These are phyloP conservation scores for Tetrahymena borealis DNA, from an alignment of 73 alveolate species.

Conservation along the genomic window DNA sequence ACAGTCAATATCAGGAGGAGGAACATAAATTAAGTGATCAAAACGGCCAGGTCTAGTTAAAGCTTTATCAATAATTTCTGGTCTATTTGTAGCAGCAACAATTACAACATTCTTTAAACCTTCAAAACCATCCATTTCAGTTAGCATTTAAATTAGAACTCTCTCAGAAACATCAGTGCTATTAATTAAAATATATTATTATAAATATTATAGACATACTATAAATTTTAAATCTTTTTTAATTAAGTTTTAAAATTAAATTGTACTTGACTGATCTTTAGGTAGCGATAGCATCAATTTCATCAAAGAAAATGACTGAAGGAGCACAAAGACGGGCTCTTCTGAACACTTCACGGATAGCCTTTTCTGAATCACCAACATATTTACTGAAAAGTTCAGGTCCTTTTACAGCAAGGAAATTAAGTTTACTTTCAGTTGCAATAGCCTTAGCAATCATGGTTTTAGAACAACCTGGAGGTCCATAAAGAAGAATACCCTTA, in stretches of 20 bases:
- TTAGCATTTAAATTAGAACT: slow-evolving; percentile 50
- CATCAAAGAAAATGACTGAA: slow-evolving; percentile 97
- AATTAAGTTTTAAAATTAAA: too few relatives aligned
- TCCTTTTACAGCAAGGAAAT: slow-evolving; percentile 99
- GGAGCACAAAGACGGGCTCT: slow-evolving; percentile 97
- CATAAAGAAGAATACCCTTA: slow-evolving; percentile 96
- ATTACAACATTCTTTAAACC: slow-evolving; percentile 63
- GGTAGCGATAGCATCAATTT: slow-evolving; percentile 53
- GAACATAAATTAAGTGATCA: slow-evolving; percentile 74
- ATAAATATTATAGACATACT: neutral
- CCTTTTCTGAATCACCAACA: slow-evolving; percentile 99
- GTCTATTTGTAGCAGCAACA: slow-evolving; percentile 88
- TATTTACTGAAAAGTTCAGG: slow-evolving; percentile 99
- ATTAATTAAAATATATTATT: neutral
- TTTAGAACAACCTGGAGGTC: slow-evolving; percentile 99
- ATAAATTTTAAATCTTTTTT: neutral
- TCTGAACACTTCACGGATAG: slow-evolving; percentile 95
- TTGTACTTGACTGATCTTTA: slow-evolving; percentile 24
- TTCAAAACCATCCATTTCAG: slow-evolving; percentile 92
- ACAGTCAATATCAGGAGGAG: slow-evolving; percentile 68
- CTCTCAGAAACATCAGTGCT: slow-evolving; percentile 44
- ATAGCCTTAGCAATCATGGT: slow-evolving; percentile 99
- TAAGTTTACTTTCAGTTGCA: slow-evolving; percentile 97
- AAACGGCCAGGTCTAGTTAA: slow-evolving; percentile 93
- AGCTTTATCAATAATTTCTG: slow-evolving; percentile 78